Evolutionary conservation across 2,329 filamentous ascomycete species (phyloP), one percentile per base, ranked within the genome.

Genomic region (Gnomoniopsis sp.): DNA sequence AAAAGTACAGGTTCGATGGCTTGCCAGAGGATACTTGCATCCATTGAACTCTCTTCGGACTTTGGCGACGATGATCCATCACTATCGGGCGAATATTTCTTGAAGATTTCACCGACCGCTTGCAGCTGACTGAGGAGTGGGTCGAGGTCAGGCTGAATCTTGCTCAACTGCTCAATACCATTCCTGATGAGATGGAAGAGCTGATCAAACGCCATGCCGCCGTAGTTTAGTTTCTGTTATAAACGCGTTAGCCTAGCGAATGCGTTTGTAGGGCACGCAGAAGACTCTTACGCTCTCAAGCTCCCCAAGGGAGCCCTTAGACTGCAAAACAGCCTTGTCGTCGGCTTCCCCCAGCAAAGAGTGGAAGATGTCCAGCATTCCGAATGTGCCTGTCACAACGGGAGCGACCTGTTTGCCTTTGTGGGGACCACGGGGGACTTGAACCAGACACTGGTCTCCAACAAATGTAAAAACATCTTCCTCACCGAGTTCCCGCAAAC

Each of bases 361-460:
- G 58, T 71, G 69, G 49, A 71, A 71, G 30, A 71, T 70, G 50
- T 71, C 69, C 11, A 71, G 55, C 68, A 69, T 69, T 54, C 80
- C 80, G 64, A 83, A 82, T 0, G 80, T 83, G 19, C 80, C 80
- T 1, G 80, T 83, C 3, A 82, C 76, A 1, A 83, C 70, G 6
- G 80, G 80, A 41, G 72, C 80, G 6, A 82, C 75, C 34, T 74
- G 72, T 62, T 77, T 79, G 19, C 65, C 62, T 15, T 60, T 63
- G 30, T 69, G 72, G 10, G 53, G 38, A 8, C 59, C 59, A 8
- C 49, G 44, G 8, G 81, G 71, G 21, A 64, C 59, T 22, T 65
- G 51, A 36, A 70, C 54, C 3, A 58, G 60, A 46, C 67, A 69
- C 2, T 75, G 75, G 23, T 72, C 70, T 3, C 80, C 80, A 12